Evolutionary conservation across 73 alveolate species (phyloP), one percentile per base, ranked within the genome.

Genomic region (Blepharisma stoltei): DNA sequence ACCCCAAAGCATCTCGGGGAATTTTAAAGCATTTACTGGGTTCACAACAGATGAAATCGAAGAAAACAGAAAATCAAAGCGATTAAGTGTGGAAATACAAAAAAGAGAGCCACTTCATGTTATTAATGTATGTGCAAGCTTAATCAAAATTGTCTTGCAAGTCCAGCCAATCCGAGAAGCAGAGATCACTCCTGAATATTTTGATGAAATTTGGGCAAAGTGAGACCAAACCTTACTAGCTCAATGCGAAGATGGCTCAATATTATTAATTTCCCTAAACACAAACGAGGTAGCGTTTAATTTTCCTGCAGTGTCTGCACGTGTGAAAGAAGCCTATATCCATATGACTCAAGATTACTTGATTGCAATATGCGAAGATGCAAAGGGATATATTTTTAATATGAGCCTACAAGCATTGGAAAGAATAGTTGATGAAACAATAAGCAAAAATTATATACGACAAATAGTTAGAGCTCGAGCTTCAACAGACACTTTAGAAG

Each of bases 241-340:
- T 1, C 73, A 60, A 25, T 14, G 73, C 37, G 23, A 60, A 25
- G 73, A 60, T 60, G 14, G 14, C 45, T 14, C 73, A 18, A 25
- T 60, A 18, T 14, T 60, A 14, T 60, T 60, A 14, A 9, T 60
- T 20, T 60, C 73, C 5, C 23, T 60, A 25, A 60, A 14, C 45
- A n/a, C 23, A 18, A 38, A 38, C 2, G 49, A 60, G 23, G 18
- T 60, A 2, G n/a, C 23, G 23, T 8, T n/a, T 18, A 14, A 14
- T 25, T 60, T 60, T 60, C 49, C 73, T 1, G 46, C 73, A 1
- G 23, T 60, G 2, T 60, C 73, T 20, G 73, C 46, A 20, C 14
- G 23, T 1, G 73, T 25, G 14, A 60, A 60, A 60, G 73, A 60
- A 60, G 73, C 73, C 23, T 60, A 18, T 5, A 14, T 60, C 2